Percentiles rank a stretch among this genome's conserved stretches.
Conservation (phyloP, 2,329 filamentous ascomycete species). For the Colletotrichum orchidophilum region DNA sequence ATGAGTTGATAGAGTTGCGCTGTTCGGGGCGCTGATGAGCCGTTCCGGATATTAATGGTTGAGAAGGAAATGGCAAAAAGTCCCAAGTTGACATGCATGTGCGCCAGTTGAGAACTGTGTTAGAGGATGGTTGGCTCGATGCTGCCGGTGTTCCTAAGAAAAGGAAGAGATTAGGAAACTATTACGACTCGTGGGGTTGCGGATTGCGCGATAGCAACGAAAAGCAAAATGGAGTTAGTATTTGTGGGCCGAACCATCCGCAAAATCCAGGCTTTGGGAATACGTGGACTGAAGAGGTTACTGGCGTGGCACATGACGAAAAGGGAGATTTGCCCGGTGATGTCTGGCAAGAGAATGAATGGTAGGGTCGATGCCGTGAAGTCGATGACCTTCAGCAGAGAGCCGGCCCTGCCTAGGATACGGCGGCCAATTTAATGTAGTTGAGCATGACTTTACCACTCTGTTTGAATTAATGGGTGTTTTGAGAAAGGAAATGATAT, state of each 20-base stretch:
- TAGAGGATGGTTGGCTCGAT: background rate
- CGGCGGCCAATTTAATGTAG: no score
- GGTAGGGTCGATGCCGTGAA: background rate
- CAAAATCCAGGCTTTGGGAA: slow-evolving; percentile 12
- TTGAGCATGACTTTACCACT: background rate
- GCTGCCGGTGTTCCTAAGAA: background rate
- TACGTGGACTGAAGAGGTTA: slow-evolving; percentile 11
- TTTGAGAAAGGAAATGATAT: slow-evolving; percentile 21
- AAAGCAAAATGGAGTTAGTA: background rate
- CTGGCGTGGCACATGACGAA: slow-evolving; percentile 17
- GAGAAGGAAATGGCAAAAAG: background rate
- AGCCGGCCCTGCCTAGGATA: background rate
- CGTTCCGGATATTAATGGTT: background rate
- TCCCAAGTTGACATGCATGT: background rate
- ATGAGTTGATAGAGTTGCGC: slow-evolving; percentile 1
- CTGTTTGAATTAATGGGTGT: slow-evolving; percentile 7
- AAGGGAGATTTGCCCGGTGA: background rate
- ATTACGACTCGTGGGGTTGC: slow-evolving; percentile 7
- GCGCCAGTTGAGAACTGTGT: background rate
- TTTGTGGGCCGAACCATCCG: slow-evolving; percentile 16
- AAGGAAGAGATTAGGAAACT: background rate
- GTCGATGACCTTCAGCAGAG: background rate
- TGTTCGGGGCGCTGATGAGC: background rate
- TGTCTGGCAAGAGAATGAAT: background rate
- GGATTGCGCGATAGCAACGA: background rate